Evolutionary conservation across 192 early-diverging fungal species (phyloP).

Genomic region (Kickxella alabastrina): DNA sequence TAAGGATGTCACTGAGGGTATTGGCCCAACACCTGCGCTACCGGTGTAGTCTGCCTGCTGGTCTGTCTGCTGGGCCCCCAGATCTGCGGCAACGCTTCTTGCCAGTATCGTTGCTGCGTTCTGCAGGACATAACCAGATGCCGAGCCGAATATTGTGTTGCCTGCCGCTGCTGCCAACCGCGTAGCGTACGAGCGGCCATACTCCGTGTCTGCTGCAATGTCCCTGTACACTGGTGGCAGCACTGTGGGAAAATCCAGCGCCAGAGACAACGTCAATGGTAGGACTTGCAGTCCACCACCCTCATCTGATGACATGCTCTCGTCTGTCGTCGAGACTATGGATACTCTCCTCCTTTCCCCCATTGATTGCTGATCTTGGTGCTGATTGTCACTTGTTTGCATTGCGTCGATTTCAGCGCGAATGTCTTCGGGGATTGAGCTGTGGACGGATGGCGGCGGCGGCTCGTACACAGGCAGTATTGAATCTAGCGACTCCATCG

Average conservation of each 20-base stretch:
- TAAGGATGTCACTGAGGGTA: too few species aligned
- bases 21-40: too few species aligned
- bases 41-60: too few species aligned
- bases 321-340: background rate
- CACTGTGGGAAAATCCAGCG: too few species aligned
- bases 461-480: slow-evolving; percentile 32
- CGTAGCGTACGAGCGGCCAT: slow-evolving; percentile 1
- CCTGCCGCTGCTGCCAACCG: background rate
- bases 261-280: too few species aligned
- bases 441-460: slow-evolving; percentile 18
- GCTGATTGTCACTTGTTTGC: background rate
- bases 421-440: slow-evolving; percentile 10
- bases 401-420: slow-evolving; percentile 1
- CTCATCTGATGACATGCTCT: too few species aligned
- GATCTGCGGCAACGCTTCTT: too few species aligned
- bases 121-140: background rate
- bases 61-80: too few species aligned
- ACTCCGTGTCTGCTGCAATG: background rate
- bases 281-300: background rate
- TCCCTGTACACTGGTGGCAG: slow-evolving; percentile 2
- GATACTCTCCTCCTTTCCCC: background rate
- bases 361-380: background rate
- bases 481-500: slow-evolving; percentile 29
- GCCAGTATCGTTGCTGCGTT: background rate
- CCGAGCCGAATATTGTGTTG: background rate